These are phyloP conservation scores for Xylariaceae sp. DNA, from an alignment of 2,329 filamentous ascomycete species.

Conservation along the genomic window DNA sequence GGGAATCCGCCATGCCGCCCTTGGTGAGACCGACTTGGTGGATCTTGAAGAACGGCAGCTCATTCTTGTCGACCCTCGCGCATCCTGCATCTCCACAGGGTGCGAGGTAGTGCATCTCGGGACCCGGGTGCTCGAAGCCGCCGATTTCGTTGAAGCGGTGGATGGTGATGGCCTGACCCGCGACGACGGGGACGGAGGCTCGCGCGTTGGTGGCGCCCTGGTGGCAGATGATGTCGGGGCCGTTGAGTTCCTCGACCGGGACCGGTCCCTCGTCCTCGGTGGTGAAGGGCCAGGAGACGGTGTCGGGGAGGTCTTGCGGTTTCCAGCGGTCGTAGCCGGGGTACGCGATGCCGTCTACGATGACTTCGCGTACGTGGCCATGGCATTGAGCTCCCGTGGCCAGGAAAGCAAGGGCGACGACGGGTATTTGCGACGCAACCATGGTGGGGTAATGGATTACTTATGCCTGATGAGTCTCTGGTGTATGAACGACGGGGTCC, in stretches of 20 bases:
- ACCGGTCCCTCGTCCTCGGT: constrained; percentile 19
- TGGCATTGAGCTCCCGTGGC: constrained; percentile 10
- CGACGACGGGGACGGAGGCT: constrained; percentile 14
- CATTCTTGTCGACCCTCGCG: constrained; percentile 25
- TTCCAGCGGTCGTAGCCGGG: constrained; percentile 23
- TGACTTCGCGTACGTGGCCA: constrained; percentile 16
- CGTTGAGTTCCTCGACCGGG: constrained; percentile 5
- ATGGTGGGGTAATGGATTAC: constrained; percentile 3
- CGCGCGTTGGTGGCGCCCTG: constrained; percentile 10
- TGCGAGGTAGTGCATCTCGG: constrained; percentile 30
- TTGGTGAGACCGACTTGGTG: constrained; percentile 24
- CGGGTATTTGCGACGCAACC: constrained; percentile 6
- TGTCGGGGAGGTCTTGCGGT: constrained; percentile 16
- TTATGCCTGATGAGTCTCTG: too few species aligned
- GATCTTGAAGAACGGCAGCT: constrained; percentile 28
- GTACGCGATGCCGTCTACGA: constrained; percentile 13
- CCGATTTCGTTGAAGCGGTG: constrained; percentile 20
- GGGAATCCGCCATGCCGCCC: constrained; percentile 25
- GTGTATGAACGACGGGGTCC: too few species aligned
- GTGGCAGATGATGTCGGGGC: constrained; percentile 17
- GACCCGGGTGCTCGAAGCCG: constrained; percentile 6
- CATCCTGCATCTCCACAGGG: constrained; percentile 29
- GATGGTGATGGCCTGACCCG: constrained; percentile 23
- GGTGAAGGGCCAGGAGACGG: constrained; percentile 20
- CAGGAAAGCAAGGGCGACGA: constrained; percentile 9